Evolutionary conservation across 2,329 filamentous ascomycete species (phyloP), one percentile per base, ranked within the genome.

Genomic region (Monilinia laxa): DNA sequence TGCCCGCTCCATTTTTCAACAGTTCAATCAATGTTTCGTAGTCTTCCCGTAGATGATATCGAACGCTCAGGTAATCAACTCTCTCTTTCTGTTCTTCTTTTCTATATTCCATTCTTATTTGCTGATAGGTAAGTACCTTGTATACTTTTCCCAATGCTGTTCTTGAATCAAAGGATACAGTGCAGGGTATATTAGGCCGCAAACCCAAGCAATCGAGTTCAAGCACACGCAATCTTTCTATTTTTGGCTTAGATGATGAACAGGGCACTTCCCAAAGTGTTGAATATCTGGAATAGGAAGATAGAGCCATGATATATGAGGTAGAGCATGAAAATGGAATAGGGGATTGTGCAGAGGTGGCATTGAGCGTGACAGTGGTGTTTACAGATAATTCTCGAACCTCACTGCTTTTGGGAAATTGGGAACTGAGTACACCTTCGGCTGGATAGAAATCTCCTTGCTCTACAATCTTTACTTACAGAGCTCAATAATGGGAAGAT

Each of bases 31-130:
- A 20, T 7, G 28, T 49, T 23, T 60, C 42, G 4, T 49, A 23
- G n/a, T 28, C 51, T 28, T 38, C 57, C 14, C 51, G 57, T 16
- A 60, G 25, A 23, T 42, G 57, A 60, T 60, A 49, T 35, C 42
- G 28, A 35, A 49, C 57, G 42, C 42, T 49, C 25, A 60, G 5
- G 14, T 49, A 3, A 35, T 49, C 49, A 18, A 35, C 28, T 20
- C 25, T 60, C 20, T 60, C 57, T 49, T 38, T 60, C 7, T 60
- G 28, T 28, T 49, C 42, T 23, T 49, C 20, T n/a, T 28, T 23
- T 6, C 20, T 20, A 0, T 23, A 20, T 60, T 23, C n/a, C 14
- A 16, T 23, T 23, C 38, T 25, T 16, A 59, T n/a, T 18, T n/a
- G n/a, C 25, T 47, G 40, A 59, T 59, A 28, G 47, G 47, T 28